A percentile compares a stretch with the other conserved stretches of the same genome.
Evolutionary conservation across 768 basidiomycete genomes (phyloP).

Genomic region (Psilocybe azurescens): DNA sequence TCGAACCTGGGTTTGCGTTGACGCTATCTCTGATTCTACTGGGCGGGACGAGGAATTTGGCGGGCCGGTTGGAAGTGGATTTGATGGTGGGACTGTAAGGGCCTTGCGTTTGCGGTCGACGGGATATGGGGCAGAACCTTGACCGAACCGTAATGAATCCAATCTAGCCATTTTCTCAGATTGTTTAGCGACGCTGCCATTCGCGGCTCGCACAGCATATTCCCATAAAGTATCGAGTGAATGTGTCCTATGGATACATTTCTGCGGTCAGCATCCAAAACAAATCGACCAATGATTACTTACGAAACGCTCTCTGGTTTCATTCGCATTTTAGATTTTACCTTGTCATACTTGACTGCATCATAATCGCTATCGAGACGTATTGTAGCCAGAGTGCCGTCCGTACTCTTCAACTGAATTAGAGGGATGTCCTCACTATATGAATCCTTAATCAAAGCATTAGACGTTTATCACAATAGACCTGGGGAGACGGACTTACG

Average conservation of each 20-base stretch:
- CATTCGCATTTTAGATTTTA: too few species aligned
- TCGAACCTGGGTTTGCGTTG: background rate
- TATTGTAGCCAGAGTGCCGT: background rate
- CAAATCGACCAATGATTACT: background rate
- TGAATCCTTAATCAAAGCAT: background rate
- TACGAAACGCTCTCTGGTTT: background rate
- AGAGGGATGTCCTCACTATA: background rate
- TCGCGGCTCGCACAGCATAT: too few species aligned
- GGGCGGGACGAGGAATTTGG: background rate
- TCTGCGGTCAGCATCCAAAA: too few species aligned
- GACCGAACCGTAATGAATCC: too few species aligned
- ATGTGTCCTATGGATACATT: too few species aligned
- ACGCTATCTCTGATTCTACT: background rate
- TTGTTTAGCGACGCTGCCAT: too few species aligned
- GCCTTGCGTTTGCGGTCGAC: background rate
- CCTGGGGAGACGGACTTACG: background rate
- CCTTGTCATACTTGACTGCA: background rate
- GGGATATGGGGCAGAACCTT: too few species aligned
- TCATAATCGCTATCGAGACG: background rate
- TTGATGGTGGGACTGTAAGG: background rate
- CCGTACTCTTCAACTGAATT: background rate
- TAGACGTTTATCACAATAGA: background rate
- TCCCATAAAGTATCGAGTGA: too few species aligned
- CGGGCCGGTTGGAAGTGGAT: background rate
- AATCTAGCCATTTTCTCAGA: too few species aligned